Base-by-base conservation (phyloP, 805 yeast species). In the Torulaspora delbrueckii region DNA sequence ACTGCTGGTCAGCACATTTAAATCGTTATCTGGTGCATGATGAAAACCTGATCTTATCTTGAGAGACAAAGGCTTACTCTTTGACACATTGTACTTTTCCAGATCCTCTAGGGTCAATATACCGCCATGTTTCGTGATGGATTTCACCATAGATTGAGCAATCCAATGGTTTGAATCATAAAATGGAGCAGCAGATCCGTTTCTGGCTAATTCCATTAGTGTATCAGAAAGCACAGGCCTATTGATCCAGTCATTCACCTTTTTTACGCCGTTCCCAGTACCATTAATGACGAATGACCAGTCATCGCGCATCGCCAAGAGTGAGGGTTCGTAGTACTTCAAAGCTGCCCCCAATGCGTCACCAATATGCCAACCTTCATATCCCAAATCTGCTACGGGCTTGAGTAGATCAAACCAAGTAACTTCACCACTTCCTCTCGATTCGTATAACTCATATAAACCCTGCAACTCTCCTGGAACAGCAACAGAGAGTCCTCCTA, bases 401-500 rank as follows among this genome's bases (percentile, higher is more conserved):
- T 74, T 71, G 7, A 91, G 65, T 47, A 91, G 70, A 16, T 86
- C 81, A 19, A 60, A 60, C 97, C 98, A 91, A 1, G 74, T 56
- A 7, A 86, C 61, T 3, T 71, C 72, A 0, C 95, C 95, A 3
- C 88, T 80, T 0, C 93, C 89, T 57, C 82, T 91, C 10, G 63
- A 51, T 25, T 65, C 53, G 63, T 67, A 78, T 32, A 91, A 68
- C 35, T 72, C 76, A 56, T 84, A 79, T n/a, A 89, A 68, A 0
- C 97, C 99, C 48, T 81, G 81, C 39, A 91, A 57, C 62, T 91
- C 98, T 8, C 99, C 99, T 0, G 99, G 99, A 14, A 85, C 78
- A 1, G 80, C 98, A 8, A 82, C 79, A 0, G 96, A 87, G n/a
- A 88, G 68, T 0, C 97, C 99, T 3, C 96, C 97, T 14, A 81